Conservation (phyloP, 345 rosid species). For the Bruguiera sexangula region DNA sequence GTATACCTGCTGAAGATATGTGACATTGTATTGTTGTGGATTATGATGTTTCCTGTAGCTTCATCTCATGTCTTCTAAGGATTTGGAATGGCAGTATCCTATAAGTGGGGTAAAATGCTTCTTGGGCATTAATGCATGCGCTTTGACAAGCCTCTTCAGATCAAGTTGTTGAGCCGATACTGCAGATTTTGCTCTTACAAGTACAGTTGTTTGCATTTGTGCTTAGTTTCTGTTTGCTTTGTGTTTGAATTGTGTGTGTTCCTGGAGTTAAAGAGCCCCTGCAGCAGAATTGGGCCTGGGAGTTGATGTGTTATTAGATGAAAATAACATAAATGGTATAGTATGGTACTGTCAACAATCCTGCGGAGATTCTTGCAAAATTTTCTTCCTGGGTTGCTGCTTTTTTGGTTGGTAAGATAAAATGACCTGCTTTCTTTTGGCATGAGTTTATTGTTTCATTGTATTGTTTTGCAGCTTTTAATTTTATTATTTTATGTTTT, state of each 20-base stretch:
- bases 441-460: constrained; percentile 15
- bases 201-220: constrained; percentile 18
- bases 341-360: constrained; percentile 59
- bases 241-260: constrained; percentile 27
- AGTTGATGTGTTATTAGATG: constrained; percentile 56
- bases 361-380: constrained; percentile 71
- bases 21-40: not conserved
- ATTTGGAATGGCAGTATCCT: constrained; percentile 18
- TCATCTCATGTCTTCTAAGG: constrained; percentile 12
- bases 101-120: constrained; percentile 22
- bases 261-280: constrained; percentile 47
- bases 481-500: not conserved
- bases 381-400: constrained; percentile 62
- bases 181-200: constrained; percentile 28
- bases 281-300: constrained; percentile 59
- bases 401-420: constrained; percentile 70
- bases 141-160: constrained; percentile 32
- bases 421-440: constrained; percentile 31
- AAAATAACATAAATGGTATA: constrained; percentile 51
- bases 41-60: constrained; percentile 20
- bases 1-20: no score
- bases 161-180: constrained; percentile 31
- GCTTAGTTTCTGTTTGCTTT: constrained; percentile 29
- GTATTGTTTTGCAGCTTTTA: constrained; percentile 7
- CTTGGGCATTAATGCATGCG: constrained; percentile 32